Evolutionary conservation across 495 filamentous ascomycete genomes (phyloP).

Genomic region (Penicillium paradoxum): DNA sequence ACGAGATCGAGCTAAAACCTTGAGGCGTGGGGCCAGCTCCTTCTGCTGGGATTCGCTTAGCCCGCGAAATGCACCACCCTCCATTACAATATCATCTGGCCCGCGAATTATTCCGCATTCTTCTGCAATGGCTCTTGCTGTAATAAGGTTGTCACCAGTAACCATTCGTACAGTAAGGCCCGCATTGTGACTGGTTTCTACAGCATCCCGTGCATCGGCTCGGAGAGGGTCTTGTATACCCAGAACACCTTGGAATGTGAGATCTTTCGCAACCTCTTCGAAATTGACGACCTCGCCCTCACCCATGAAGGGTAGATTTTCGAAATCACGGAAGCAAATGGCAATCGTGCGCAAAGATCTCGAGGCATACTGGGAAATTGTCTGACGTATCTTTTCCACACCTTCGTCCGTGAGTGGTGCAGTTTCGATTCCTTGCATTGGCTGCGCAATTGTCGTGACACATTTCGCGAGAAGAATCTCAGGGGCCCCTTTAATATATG

Average conservation of each 20-base stretch:
- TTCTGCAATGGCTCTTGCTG: slow-evolving; percentile 66
- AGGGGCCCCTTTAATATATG: slow-evolving; percentile 56
- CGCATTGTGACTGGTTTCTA: slow-evolving; percentile 60
- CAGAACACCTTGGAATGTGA: slow-evolving; percentile 48
- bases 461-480: slow-evolving; percentile 48
- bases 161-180: slow-evolving; percentile 76
- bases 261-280: slow-evolving; percentile 44
- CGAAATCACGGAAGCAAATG: slow-evolving; percentile 49
- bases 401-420: neutral
- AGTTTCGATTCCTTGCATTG: neutral
- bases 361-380: neutral
- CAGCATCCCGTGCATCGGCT: slow-evolving; percentile 63
- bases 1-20: slow-evolving; percentile 70
- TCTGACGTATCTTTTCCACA: neutral
- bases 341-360: slow-evolving; percentile 42
- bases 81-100: slow-evolving; percentile 59
- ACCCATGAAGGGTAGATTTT: slow-evolving; percentile 45
- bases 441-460: slow-evolving; percentile 11
- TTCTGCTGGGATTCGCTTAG: slow-evolving; percentile 58
- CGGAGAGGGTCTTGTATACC: slow-evolving; percentile 56
- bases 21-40: slow-evolving; percentile 58
- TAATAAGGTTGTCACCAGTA: slow-evolving; percentile 68
- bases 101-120: slow-evolving; percentile 70
- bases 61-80: slow-evolving; percentile 68
- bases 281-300: slow-evolving; percentile 42